Conservation (phyloP, 2,329 filamentous ascomycete genomes). For the Talaromyces pinophilus region DNA sequence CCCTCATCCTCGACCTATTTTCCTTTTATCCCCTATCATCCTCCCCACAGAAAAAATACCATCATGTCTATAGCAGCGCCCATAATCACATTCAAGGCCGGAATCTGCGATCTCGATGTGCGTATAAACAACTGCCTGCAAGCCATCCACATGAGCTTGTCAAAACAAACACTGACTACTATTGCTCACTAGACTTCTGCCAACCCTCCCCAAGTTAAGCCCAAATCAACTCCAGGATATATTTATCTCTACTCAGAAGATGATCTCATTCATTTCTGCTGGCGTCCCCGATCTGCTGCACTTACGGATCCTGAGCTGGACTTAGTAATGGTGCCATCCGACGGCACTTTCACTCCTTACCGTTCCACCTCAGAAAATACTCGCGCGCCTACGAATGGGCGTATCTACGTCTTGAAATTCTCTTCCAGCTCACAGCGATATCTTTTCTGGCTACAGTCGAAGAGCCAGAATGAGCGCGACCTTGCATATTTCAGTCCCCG, state of each 20-base stretch:
- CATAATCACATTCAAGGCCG: slow-evolving; percentile 95
- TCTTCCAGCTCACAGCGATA: slow-evolving; percentile 85
- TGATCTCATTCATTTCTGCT: slow-evolving; percentile 96
- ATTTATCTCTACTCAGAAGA: slow-evolving; percentile 92
- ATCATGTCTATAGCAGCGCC: slow-evolving; percentile 77
- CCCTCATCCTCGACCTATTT: slow-evolving; percentile 19
- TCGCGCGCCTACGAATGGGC: slow-evolving; percentile 72
- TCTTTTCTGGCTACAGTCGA: slow-evolving; percentile 95
- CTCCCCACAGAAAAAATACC: slow-evolving; percentile 9
- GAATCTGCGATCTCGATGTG: slow-evolving; percentile 82
- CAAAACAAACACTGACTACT: slow-evolving; percentile 18
- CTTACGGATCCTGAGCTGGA: slow-evolving; percentile 78
- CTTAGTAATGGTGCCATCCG: slow-evolving; percentile 87
- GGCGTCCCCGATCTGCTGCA: slow-evolving; percentile 75
- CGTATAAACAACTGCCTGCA: slow-evolving; percentile 39
- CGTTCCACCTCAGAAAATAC: slow-evolving; percentile 62
- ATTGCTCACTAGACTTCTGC: slow-evolving; percentile 49
- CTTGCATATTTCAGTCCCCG: slow-evolving; percentile 78
- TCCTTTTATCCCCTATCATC: slow-evolving; percentile 14
- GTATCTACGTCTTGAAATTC: slow-evolving; percentile 93
- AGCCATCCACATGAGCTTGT: slow-evolving; percentile 17
- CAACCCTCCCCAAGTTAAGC: slow-evolving; percentile 70
- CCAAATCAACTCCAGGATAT: slow-evolving; percentile 74
- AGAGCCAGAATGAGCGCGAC: slow-evolving; percentile 72
- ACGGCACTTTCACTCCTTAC: slow-evolving; percentile 85